Percentiles rank a stretch among this genome's conserved stretches.
Evolutionary conservation across 2,329 filamentous ascomycete species (phyloP).

Genomic region (Truncatella angustata): DNA sequence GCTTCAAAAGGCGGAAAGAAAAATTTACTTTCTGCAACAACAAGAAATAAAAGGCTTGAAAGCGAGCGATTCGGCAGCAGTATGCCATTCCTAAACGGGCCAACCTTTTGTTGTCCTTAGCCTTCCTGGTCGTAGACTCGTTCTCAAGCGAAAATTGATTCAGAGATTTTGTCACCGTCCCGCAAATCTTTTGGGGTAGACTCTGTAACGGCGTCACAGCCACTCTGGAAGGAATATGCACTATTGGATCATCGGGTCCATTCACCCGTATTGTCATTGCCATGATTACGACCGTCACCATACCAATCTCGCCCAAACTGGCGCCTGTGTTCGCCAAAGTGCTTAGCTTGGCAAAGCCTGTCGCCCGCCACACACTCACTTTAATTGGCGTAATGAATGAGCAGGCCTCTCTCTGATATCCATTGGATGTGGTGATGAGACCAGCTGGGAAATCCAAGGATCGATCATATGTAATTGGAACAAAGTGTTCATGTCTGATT

Average conservation of each 20-base stretch:
- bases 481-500: no score
- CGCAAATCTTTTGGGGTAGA: no score
- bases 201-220: conserved; percentile 1
- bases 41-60: background rate
- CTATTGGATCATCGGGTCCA: background rate
- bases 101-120: background rate
- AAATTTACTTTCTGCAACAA: background rate
- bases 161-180: no score
- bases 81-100: background rate
- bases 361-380: background rate
- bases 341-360: no score
- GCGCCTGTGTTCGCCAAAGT: no score
- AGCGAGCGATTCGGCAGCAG: background rate
- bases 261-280: conserved; percentile 2
- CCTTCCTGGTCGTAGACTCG: background rate
- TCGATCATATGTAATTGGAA: no score
- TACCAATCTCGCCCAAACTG: background rate
- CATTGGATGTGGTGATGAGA: background rate
- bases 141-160: no score
- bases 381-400: background rate
- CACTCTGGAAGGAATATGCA: background rate
- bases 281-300: conserved; percentile 4
- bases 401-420: background rate
- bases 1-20: background rate
- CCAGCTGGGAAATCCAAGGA: background rate